Conservation (phyloP, 2,329 filamentous ascomycete genomes). For the Graphiopsis chlorocephala region DNA sequence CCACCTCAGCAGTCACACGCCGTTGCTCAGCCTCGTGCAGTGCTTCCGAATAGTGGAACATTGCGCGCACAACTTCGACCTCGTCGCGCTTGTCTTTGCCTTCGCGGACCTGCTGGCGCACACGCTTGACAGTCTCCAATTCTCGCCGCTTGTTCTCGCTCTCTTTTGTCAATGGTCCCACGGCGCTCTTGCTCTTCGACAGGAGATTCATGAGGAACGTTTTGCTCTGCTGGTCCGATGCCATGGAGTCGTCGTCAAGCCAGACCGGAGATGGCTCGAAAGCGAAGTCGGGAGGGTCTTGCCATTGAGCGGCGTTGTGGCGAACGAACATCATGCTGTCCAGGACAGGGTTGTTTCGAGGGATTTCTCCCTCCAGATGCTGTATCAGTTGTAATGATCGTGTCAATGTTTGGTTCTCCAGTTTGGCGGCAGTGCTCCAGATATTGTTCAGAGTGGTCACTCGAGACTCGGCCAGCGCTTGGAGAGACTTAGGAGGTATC, state of each 20-base stretch:
- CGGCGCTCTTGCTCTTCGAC: constrained; percentile 80
- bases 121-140: constrained; percentile 71
- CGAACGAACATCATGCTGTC: constrained; percentile 98
- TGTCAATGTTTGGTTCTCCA: constrained; percentile 77
- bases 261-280: constrained; percentile 97
- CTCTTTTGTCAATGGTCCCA: constrained; percentile 76
- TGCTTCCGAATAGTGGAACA: constrained; percentile 80
- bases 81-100: constrained; percentile 88
- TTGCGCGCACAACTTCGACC: constrained; percentile 75
- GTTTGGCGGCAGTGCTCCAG: constrained; percentile 75
- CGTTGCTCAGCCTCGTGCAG: constrained; percentile 81
- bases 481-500: constrained; percentile 56
- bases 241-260: constrained; percentile 88
- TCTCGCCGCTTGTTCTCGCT: constrained; percentile 83
- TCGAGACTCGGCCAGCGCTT: constrained; percentile 88
- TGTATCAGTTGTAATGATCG: constrained; percentile 70
- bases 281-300: constrained; percentile 77
- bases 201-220: constrained; percentile 89
- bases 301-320: constrained; percentile 80
- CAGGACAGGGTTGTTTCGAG: constrained; percentile 79
- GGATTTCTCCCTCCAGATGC: constrained; percentile 74
- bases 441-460: constrained; percentile 79
- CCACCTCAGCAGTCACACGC: constrained; percentile 83
- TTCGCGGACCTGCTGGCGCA: constrained; percentile 73
- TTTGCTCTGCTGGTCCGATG: constrained; percentile 82